Base-by-base conservation (phyloP, 192 early-diverging fungal genomes). In the Podila clonocystis region DNA sequence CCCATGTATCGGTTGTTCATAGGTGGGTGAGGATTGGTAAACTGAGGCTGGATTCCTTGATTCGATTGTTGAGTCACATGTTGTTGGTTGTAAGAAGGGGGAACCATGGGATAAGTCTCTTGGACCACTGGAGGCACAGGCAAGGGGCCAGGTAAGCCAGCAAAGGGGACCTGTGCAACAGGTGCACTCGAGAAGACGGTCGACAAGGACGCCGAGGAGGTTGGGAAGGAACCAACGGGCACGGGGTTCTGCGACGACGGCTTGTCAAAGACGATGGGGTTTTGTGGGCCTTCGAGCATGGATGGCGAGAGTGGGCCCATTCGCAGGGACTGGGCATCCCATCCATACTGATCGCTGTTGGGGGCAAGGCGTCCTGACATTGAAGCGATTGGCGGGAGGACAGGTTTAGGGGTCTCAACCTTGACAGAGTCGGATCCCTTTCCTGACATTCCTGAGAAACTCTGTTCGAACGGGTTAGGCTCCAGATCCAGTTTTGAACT, bases 391-490 rank as follows among this genome's bases (percentile, higher is more conserved):
- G 95, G 91, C 31, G 95, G 95, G 70, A 96, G 78, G 17, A 82
- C 85, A 12, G 85, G 85, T 48, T 84, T 88, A 9, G 93, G 82
- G 11, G 73, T 74, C 30, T 74, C 64, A 24, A 73, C 58, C 24
- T 22, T 50, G 34, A 20, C 60, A 50, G 30, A 19, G 33, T 29
- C 58, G 22, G 31, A 50, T 50, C 64, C 65, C 22, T 41, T 59
- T 71, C 29, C 33, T 38, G 61, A 65, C 59, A 74, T 63, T 15
- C 72, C 70, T 0, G 89, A 89, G 68, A 96, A 95, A 62, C 91
- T 94, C 67, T 92, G 87, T 72, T 95, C 95, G 72, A 97, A 97
- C 26, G 93, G 94, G 86, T 97, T 97, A 29, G 93, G 93, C 63
- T 97, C 95, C 57, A 89, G 82, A 65, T 94, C 90, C 49, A 95